Conservation (phyloP, 2,329 filamentous ascomycete genomes). For the Uncinocarpus reesii region DNA sequence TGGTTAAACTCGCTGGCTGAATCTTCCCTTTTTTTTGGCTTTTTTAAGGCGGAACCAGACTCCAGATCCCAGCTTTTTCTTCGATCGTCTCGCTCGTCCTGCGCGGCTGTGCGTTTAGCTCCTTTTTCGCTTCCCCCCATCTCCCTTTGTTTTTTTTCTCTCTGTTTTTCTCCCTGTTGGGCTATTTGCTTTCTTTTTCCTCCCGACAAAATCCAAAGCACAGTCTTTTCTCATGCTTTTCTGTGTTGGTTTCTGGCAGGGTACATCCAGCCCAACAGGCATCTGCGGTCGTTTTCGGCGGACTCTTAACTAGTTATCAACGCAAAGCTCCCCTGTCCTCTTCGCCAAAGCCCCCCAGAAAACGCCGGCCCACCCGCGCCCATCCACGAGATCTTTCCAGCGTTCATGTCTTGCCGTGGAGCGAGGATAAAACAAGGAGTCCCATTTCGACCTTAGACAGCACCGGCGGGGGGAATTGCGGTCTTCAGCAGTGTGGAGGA, state of each 20-base stretch:
- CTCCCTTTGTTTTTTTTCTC: not conserved
- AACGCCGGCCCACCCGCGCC: not conserved
- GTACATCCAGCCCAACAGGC: constrained; percentile 1
- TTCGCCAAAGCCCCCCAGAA: not conserved
- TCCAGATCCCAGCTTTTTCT: not conserved
- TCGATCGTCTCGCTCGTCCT: not conserved
- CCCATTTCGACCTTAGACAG: not conserved
- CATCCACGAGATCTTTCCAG: not conserved
- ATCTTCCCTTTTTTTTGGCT: constrained; percentile 2
- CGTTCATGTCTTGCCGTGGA: constrained; percentile 6
- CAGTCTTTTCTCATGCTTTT: not conserved
- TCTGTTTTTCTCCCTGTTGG: not conserved
- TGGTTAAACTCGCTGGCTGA: too few species aligned
- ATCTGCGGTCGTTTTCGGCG: not conserved
- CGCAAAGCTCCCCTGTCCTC: constrained; percentile 8
- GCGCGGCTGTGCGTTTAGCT: constrained; percentile 1
- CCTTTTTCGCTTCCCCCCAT: not conserved
- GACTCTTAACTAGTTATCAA: not conserved
- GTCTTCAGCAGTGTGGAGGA: constrained; percentile 12
- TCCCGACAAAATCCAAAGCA: not conserved
- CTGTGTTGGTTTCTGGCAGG: not conserved
- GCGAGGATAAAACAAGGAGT: not conserved
- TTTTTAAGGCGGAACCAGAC: constrained; percentile 1
- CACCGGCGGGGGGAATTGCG: constrained; percentile 11
- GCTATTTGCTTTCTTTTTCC: not conserved